Conservation (phyloP, 345 rosid species). For the Turritis glabra region DNA sequence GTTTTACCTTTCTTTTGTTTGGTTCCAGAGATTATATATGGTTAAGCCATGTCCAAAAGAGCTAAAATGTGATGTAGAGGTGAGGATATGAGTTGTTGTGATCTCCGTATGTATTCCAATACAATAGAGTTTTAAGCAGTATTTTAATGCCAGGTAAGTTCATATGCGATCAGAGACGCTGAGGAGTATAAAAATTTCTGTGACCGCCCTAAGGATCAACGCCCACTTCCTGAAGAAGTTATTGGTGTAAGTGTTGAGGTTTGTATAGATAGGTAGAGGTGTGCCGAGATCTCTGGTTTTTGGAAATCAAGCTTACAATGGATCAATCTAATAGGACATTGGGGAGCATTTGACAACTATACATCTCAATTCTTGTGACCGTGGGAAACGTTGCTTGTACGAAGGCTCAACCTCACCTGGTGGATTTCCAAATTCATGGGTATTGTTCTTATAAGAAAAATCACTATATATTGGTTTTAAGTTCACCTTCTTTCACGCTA, state of each 20-base stretch:
- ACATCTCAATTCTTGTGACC: slow-evolving; percentile 69
- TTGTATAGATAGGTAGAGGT: neutral
- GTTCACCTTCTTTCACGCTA: neutral
- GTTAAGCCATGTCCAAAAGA: slow-evolving; percentile 95
- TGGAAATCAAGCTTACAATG: neutral
- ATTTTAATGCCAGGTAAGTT: slow-evolving; percentile 48
- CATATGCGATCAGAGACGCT: slow-evolving; percentile 80
- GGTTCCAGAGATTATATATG: slow-evolving; percentile 75
- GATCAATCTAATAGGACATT: slow-evolving; percentile 46
- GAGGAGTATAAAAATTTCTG: slow-evolving; percentile 91
- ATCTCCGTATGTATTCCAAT: neutral
- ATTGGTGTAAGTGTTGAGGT: slow-evolving; percentile 43
- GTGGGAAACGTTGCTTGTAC: slow-evolving; percentile 79
- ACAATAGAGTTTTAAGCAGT: neutral
- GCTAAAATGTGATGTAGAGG: slow-evolving; percentile 91
- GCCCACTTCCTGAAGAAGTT: slow-evolving; percentile 86
- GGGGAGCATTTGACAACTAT: slow-evolving; percentile 83
- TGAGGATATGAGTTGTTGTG: slow-evolving; percentile 44
- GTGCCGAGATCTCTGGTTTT: neutral
- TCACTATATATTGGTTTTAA: neutral
- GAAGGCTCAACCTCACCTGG: slow-evolving; percentile 83
- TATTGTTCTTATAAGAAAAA: slow-evolving; percentile 24
- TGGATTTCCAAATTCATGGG: slow-evolving; percentile 91
- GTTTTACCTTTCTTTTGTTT: neutral
- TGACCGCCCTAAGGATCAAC: slow-evolving; percentile 82